Evolutionary conservation across 208 protist genomes (phyloP), one percentile per base, ranked within the genome.

Genomic region (Wallacemonas sp.): DNA sequence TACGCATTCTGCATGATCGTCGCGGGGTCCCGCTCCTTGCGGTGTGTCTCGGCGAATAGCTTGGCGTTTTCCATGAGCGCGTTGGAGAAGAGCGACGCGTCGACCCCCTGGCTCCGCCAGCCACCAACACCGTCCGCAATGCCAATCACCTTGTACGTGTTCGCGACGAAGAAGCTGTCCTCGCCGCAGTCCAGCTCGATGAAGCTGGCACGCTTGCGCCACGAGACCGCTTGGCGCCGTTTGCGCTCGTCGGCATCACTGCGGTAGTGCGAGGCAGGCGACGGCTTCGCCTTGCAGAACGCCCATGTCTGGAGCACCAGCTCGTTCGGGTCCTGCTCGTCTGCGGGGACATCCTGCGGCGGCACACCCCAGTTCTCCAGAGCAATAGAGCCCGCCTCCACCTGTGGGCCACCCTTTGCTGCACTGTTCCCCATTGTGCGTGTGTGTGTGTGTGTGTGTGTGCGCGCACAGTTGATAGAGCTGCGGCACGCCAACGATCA

Each of bases 161-260:
- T 95, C 22, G 88, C 75, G 27, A 97, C 91, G 52, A 97, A 95
- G 78, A 97, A 97, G 66, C 85, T 94, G 71, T 97, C 93, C 54
- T 97, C 93, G 21, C 93, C 93, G 66, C 93, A 97, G 87, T 97
- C 88, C 15, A 96, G 77, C 72, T 94, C 93, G 45, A 96, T 82
- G 53, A 94, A 97, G 62, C 83, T 92, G 1, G 85, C 71, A 3
- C 93, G 87, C 67, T 96, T 93, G 22, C 92, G 75, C 92, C 92
- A 97, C 42, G 68, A 55, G 21, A 93, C 63, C 32, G 33, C 58
- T 58, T 84, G 71, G 10, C 85, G 80, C 21, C 86, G 79, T 64
- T 88, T 78, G 37, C 77, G 76, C 70, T 94, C 88, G 61, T 93
- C 91, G 27, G 76, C 72, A 55, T 93, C 91, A 54, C 87, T 95